Percentiles rank a stretch among this genome's conserved stretches.
These are phyloP conservation scores for Arctium lappa DNA, from an alignment of 129 eudicot species.

Conservation along the genomic window DNA sequence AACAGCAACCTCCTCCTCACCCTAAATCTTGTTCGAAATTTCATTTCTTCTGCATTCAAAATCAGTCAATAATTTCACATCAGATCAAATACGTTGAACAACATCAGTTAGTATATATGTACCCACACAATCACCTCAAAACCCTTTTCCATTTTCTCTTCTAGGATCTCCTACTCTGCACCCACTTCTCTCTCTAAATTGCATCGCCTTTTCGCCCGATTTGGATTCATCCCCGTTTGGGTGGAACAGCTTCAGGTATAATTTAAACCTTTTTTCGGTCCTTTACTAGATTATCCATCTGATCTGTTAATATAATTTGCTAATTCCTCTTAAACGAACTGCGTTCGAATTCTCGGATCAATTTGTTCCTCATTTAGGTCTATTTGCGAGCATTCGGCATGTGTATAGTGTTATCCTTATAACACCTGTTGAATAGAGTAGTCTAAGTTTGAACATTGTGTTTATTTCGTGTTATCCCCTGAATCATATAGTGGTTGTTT, in stretches of 20 bases:
- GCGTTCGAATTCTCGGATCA: slow-evolving; percentile 1
- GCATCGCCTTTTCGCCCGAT: slow-evolving; percentile 9
- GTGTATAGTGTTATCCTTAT: background rate
- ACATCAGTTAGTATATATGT: background rate
- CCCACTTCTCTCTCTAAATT: slow-evolving; percentile 10
- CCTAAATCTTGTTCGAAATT: slow-evolving; percentile 24
- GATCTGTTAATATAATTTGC: slow-evolving; percentile 1
- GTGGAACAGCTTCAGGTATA: slow-evolving; percentile 10
- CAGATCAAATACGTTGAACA: background rate
- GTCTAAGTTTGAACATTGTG: slow-evolving; percentile 5
- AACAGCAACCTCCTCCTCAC: slow-evolving; percentile 5
- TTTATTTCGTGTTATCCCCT: background rate
- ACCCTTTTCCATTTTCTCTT: slow-evolving; percentile 20
- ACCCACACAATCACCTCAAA: slow-evolving; percentile 14
- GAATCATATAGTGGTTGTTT: background rate
- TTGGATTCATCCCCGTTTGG: slow-evolving; percentile 1
- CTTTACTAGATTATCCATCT: background rate
- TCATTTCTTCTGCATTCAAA: slow-evolving; percentile 26
- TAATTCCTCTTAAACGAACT: background rate
- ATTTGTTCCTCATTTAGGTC: slow-evolving; percentile 11
- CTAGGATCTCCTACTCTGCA: slow-evolving; percentile 13
- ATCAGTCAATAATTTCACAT: slow-evolving; percentile 31
- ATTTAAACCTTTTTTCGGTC: background rate
- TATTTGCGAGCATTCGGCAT: slow-evolving; percentile 1
- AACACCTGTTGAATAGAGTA: background rate